A percentile compares a stretch with the other conserved stretches of the same genome.
Evolutionary conservation across 352 stramenopile species (phyloP).

Genomic region (Phytophthora pseudosyringae): DNA sequence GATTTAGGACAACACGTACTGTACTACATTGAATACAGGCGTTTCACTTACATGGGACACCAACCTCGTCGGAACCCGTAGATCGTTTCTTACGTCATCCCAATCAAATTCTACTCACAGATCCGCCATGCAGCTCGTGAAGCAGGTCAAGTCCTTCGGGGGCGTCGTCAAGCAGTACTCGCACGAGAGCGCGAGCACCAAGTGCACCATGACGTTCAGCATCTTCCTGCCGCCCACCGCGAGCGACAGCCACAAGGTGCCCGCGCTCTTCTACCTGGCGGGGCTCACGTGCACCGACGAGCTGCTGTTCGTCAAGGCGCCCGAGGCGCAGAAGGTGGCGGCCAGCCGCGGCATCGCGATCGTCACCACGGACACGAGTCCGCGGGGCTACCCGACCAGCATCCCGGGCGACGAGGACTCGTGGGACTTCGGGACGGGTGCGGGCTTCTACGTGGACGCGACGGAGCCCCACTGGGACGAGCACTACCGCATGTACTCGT

Average conservation of each 20-base stretch:
- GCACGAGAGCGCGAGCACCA: constrained; percentile 81
- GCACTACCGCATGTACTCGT: constrained; percentile 98
- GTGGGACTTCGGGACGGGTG: constrained; percentile 97
- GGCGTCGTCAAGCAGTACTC: constrained; percentile 86
- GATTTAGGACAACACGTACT: constrained; percentile 40
- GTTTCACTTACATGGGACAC: neutral
- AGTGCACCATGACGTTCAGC: constrained; percentile 92
- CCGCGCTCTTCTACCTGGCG: constrained; percentile 95
- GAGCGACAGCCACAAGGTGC: constrained; percentile 73
- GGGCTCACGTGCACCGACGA: constrained; percentile 98
- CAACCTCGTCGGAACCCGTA: neutral
- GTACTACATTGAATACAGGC: neutral
- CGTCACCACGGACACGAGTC: constrained; percentile 96
- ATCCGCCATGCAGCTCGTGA: constrained; percentile 69
- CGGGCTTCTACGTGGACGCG: constrained; percentile 98
- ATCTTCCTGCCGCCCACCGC: constrained; percentile 86
- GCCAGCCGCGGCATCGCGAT: constrained; percentile 93
- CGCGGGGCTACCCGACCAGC: constrained; percentile 77
- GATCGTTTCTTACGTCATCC: neutral
- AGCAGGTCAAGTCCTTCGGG: constrained; percentile 80
- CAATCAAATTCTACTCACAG: constrained; percentile 7
- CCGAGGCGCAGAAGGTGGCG: constrained; percentile 89
- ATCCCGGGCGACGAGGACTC: constrained; percentile 94
- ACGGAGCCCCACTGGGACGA: constrained; percentile 92
- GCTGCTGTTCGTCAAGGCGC: constrained; percentile 96